Conservation (phyloP, 345 rosid species). For the Sapria himalayana region DNA sequence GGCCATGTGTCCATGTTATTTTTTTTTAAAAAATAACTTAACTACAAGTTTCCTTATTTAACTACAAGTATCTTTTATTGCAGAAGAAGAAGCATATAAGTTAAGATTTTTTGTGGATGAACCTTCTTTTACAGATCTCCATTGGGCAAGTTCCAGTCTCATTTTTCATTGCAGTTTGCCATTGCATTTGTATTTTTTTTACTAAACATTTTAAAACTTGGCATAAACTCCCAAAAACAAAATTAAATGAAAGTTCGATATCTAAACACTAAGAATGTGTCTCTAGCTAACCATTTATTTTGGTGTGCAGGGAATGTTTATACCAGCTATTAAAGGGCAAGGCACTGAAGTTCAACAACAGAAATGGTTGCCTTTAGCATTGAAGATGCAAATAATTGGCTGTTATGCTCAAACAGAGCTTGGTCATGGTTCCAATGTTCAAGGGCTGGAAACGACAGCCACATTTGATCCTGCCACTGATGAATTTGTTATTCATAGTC, state of each 20-base stretch:
- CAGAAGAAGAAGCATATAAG: slow-evolving; percentile 76
- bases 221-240: too few relatives aligned
- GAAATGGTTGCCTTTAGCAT: slow-evolving; percentile 83
- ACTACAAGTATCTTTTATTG: too few relatives aligned
- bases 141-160: slow-evolving; percentile 35
- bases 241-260: too few relatives aligned
- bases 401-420: slow-evolving; percentile 99
- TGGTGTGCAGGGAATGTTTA: slow-evolving; percentile 65
- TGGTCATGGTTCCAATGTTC: slow-evolving; percentile 98
- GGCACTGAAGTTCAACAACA: slow-evolving; percentile 91
- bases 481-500: slow-evolving; percentile 76
- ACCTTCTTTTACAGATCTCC: slow-evolving; percentile 82
- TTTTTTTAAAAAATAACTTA: not conserved
- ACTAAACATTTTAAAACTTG: too few relatives aligned
- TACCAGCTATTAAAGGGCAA: slow-evolving; percentile 89
- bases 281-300: slow-evolving; percentile 3
- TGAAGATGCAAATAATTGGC: slow-evolving; percentile 91
- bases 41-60: not conserved
- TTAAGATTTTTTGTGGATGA: slow-evolving; percentile 61
- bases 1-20: not conserved
- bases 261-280: too few relatives aligned
- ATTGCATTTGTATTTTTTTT: not conserved
- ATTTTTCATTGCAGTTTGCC: not conserved
- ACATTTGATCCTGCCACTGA: slow-evolving; percentile 85
- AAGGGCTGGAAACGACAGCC: slow-evolving; percentile 97